Evolutionary conservation across 2,329 filamentous ascomycete species (phyloP), one percentile per base, ranked within the genome.

Genomic region (Pseudopithomyces chartarum): DNA sequence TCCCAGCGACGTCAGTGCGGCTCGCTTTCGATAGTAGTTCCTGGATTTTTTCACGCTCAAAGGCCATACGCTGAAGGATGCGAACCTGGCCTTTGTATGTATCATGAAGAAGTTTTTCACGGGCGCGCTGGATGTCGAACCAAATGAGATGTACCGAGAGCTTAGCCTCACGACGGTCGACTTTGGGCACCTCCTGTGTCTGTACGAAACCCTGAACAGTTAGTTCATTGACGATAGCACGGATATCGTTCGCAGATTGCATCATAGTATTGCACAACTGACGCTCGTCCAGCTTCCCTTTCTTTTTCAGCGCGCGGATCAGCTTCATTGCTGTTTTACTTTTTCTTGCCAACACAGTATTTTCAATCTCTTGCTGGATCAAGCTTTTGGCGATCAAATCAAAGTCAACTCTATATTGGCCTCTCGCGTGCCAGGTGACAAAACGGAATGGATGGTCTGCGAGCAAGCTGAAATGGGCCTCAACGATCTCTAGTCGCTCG

Each of bases 251-350:
- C 67, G 94, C 91, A 55, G 90, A 89, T 81, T 97, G 89, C 58
- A 99, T 85, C 52, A 90, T 90, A 54, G 92, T 83, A 48, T 88
- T 87, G 36, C 90, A 90, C 12, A 97, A 82, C 58, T 90, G 88
- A 76, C 96, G 96, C 76, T 99, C 95, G 64, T 98, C 94, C n/a
- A 98, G 82, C 71, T 95, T 97, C 52, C 95, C 95, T 70, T 93
- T 92, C 56, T 90, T 88, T 38, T 90, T 85, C 19, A 99, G 83
- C 54, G 98, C 92, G 19, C 92, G 89, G 19, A 92, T 85, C n/a
- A 99, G 81, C 8, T 94, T 90, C 17, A 94, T 84, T 0, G 92
- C 92, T 45, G 90, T 82, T 7, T 85, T 84, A 7, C 92, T 92
- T 65, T 91, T 92, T 2, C 87, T 86, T 4, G 91, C 86, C 60